Evolutionary conservation across 2,329 filamentous ascomycete genomes (phyloP), one percentile per base, ranked within the genome.

Genomic region (Paramyrothecium sp.): DNA sequence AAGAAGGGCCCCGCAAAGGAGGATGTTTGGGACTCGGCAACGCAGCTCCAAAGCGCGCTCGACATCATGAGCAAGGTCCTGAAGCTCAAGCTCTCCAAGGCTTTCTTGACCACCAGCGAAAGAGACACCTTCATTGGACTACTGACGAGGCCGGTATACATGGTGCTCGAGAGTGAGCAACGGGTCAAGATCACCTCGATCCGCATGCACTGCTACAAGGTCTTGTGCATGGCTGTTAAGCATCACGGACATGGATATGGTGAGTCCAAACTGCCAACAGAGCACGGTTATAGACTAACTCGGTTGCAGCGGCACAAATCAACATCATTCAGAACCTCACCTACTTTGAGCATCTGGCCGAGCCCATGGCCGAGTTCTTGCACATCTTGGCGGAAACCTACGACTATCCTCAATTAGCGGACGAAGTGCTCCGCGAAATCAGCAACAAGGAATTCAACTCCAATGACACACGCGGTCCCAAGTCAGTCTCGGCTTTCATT

Each of bases 371-470:
- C 33, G 96, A 99, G 72, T 97, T 99, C 67, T 79, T 99, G 4
- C 92, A 98, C 67, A 99, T 98, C 67, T 81, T 99, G 23, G 89
- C 93, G 1, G 93, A 98, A 71, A 94, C 97, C 77, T 99, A 98
- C 76, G 95, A 99, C 75, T 96, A 98, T 71, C 91, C 93, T 17
- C 95, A 99, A 69, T 82, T 99, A 10, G 89, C 92, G 4, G 95
- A 97, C 71, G 95, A 99, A 70, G 91, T 98, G 30, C 75, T 99
- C 58, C 89, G 92, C 67, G 95, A 99, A 70, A 84, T 99, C 63
- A 96, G 93, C 72, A 97, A 93, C 75, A 99, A 97, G 72, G 94
- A 98, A 70, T 99, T 98, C 78, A 97, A 96, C 74, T 94, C 90
- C 60, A 99, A 96, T 68, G 96, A 99, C 72, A 92, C 90, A 1